Conservation (phyloP, 176 grass and related monocot species). For the Pontederia paniculata region DNA sequence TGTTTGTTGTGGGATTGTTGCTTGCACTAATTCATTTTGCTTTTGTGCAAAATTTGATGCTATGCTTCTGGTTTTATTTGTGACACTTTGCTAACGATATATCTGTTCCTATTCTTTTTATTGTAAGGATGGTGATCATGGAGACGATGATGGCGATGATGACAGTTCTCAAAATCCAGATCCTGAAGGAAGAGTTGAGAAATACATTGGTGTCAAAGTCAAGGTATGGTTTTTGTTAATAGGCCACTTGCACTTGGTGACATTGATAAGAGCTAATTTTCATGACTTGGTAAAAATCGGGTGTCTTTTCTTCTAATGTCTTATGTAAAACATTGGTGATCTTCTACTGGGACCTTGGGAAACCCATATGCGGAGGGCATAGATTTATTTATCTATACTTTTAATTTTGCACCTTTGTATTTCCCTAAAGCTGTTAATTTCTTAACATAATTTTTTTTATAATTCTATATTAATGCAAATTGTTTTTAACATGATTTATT, state of each 20-base stretch:
- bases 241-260: not conserved
- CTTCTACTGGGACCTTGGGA: no score
- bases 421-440: no score
- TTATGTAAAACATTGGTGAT: no score
- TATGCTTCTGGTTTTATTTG: not conserved
- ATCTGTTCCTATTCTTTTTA: constrained; percentile 13
- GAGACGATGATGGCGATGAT: constrained; percentile 76
- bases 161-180: constrained; percentile 59
- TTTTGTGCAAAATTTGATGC: not conserved
- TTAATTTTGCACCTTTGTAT: no score
- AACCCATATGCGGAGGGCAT: no score
- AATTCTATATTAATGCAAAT: no score
- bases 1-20: not conserved
- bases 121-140: constrained; percentile 70
- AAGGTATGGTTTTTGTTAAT: constrained; percentile 35
- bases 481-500: no score
- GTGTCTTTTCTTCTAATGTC: no score
- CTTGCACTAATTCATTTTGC: not conserved
- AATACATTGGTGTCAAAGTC: constrained; percentile 95
- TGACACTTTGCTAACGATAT: constrained; percentile 3
- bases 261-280: not conserved
- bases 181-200: constrained; percentile 90
- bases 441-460: no score
- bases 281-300: no score
- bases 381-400: no score